Conservation (phyloP, 2,329 filamentous ascomycete species). For the Penicillium sp. region DNA sequence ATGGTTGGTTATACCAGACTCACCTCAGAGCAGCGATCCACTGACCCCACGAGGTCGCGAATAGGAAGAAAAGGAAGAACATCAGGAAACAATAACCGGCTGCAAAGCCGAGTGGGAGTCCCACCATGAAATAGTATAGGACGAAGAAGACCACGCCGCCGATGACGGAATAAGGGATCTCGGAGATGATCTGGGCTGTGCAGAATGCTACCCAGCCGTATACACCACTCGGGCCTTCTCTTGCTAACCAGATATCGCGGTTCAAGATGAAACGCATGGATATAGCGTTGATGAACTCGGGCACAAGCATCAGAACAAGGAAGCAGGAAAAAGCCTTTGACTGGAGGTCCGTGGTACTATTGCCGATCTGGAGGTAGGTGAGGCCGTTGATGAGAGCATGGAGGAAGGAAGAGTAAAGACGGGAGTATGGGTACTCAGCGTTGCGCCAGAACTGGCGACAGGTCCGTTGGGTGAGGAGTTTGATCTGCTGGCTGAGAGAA, state of each 20-base stretch:
- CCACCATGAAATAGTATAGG: slow-evolving; percentile 69
- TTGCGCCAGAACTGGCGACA: slow-evolving; percentile 70
- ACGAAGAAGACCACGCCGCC: slow-evolving; percentile 63
- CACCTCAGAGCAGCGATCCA: slow-evolving; percentile 71
- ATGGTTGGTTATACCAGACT: slow-evolving; percentile 35
- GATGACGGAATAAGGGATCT: slow-evolving; percentile 65
- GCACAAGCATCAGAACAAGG: slow-evolving; percentile 60
- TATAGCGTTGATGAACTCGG: slow-evolving; percentile 66
- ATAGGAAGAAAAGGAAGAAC: slow-evolving; percentile 69
- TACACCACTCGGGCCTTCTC: slow-evolving; percentile 66
- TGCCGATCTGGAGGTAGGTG: slow-evolving; percentile 66
- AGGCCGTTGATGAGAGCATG: slow-evolving; percentile 71
- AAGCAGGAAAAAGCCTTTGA: slow-evolving; percentile 66
- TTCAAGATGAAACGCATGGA: slow-evolving; percentile 70
- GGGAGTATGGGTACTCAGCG: slow-evolving; percentile 69
- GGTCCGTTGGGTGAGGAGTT: slow-evolving; percentile 63
- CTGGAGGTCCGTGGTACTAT: slow-evolving; percentile 65
- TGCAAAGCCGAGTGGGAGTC: slow-evolving; percentile 60
- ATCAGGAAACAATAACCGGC: slow-evolving; percentile 72
- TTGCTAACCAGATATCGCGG: slow-evolving; percentile 64
- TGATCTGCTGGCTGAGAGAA: slow-evolving; percentile 57
- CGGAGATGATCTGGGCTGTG: slow-evolving; percentile 64
- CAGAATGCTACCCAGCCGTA: slow-evolving; percentile 71
- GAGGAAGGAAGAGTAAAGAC: slow-evolving; percentile 65
- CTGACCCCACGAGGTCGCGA: slow-evolving; percentile 69